phyloP scores from a whole-genome alignment of 352 stramenopile species.

The Phytophthora aleatoria region DNA sequence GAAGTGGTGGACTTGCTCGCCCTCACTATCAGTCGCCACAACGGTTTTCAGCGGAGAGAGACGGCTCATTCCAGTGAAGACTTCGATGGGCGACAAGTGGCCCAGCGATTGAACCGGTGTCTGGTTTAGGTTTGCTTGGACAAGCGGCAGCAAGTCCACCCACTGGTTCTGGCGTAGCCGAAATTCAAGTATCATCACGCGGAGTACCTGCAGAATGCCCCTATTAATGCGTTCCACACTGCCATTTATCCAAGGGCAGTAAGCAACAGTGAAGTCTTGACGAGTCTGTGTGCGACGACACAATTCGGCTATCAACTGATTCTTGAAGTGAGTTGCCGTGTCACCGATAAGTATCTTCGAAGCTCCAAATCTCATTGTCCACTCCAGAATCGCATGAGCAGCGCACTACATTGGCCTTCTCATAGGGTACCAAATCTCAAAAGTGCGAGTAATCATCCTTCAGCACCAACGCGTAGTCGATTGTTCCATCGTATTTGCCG shows the following conservation, averaged over 20 bases:
- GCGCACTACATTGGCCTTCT: not conserved
- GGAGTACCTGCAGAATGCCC: not conserved
- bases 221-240: slow-evolving; percentile 1
- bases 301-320: slow-evolving; percentile 3
- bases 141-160: not conserved
- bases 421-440: not conserved
- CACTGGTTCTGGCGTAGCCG: not conserved
- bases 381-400: slow-evolving; percentile 7
- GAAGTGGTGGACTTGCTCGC: not conserved
- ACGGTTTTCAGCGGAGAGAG: not conserved
- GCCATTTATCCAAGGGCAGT: slow-evolving; percentile 9
- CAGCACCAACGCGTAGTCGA: slow-evolving; percentile 2
- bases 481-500: slow-evolving; percentile 1
- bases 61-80: not conserved
- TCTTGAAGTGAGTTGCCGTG: slow-evolving; percentile 11
- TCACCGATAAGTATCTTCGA: slow-evolving; percentile 3
- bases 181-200: not conserved
- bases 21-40: not conserved
- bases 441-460: slow-evolving; percentile 15
- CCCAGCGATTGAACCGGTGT: not conserved
- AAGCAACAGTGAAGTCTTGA: slow-evolving; percentile 13
- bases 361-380: slow-evolving; percentile 2
- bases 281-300: not conserved
- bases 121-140: slow-evolving; percentile 1
- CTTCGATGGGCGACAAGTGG: not conserved